These are phyloP conservation scores for Carex cristatella DNA, from an alignment of 176 grass and related monocot genomes.

Conservation along the genomic window DNA sequence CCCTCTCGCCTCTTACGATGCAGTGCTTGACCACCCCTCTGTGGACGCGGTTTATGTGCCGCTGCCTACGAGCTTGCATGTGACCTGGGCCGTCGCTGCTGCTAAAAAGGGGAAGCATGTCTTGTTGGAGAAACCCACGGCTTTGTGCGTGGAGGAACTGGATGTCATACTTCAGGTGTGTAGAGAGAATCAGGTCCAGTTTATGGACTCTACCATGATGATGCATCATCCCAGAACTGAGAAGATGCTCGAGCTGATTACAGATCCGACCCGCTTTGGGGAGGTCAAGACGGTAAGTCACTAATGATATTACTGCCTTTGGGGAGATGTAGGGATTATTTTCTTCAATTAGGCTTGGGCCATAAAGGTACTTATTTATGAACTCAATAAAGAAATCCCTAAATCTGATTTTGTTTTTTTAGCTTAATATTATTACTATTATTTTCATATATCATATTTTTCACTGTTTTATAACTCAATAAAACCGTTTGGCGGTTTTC, in stretches of 20 bases:
- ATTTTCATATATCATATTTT: too few species aligned
- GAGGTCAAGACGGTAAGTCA: conserved; percentile 46
- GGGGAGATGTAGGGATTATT: too few species aligned
- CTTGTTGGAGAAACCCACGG: conserved; percentile 84
- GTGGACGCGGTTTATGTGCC: conserved; percentile 81
- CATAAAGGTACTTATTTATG: too few species aligned
- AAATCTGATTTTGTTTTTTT: too few species aligned
- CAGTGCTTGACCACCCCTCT: conserved; percentile 52
- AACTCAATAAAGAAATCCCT: too few species aligned
- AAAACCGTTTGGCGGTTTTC: too few species aligned
- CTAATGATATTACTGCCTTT: conserved; percentile 10
- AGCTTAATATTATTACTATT: too few species aligned
- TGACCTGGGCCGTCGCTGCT: conserved; percentile 52
- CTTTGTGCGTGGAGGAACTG: conserved; percentile 56
- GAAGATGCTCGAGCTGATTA: conserved; percentile 63
- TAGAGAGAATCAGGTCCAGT: conserved; percentile 39
- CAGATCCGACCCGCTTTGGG: conserved; percentile 47
- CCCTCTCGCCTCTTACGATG: conserved; percentile 60
- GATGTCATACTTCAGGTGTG: conserved; percentile 58
- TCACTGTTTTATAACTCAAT: too few species aligned
- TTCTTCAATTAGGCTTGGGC: too few species aligned
- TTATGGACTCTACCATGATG: conserved; percentile 97
- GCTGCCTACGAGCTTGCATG: conserved; percentile 71
- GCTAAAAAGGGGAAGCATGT: conserved; percentile 63
- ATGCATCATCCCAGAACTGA: conserved; percentile 79